Evolutionary conservation across 371 early-diverging fungal species (phyloP), one percentile per base, ranked within the genome.

Genomic region (Mucor plumbeus): DNA sequence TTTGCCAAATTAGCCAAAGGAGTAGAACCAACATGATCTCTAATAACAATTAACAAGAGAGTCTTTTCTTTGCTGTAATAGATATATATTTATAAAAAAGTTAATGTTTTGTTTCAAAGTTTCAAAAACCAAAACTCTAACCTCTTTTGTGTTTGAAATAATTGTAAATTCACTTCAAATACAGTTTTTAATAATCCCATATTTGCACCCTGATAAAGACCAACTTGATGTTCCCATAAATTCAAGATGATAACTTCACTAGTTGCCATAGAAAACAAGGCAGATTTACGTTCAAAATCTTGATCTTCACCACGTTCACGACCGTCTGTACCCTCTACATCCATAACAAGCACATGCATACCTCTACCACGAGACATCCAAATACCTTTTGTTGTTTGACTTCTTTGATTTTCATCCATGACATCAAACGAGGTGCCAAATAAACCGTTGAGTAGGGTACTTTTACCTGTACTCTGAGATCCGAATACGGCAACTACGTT

Each of bases 271-370:
- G 98, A 95, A 76, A 99, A 99, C 56, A 99, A 84, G 17, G 98
- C 97, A 63, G 94, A 94, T 82, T 97, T 97, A 61, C 99, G 90
- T 79, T 99, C 99, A 83, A 98, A 98, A 69, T 99, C 98, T 88
- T 97, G 97, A 73, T 99, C 95, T 79, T 99, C 99, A 59, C 99
- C 98, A 58, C 96, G 92, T 74, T 98, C 99, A 41, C 99, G 91
- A 53, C 99, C 98, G 74, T 99, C 99, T 5, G 97, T 97, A 56
- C 99, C 99, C 74, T 99, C 99, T 9, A 99, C 99, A 79, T 99
- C 99, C 89, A 98, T 88, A 43, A 99, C 92, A 35, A 99, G 84
- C 10, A 95, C 87, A 68, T 88, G 88, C 90, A 89, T 90, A 35
- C 88, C 87, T 58, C 85, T 85, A 39, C 93, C 95, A 71, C 93